Evolutionary conservation across 1,139 yeast genomes (phyloP), one percentile per base, ranked within the genome.

Genomic region (Taphrina sp.): DNA sequence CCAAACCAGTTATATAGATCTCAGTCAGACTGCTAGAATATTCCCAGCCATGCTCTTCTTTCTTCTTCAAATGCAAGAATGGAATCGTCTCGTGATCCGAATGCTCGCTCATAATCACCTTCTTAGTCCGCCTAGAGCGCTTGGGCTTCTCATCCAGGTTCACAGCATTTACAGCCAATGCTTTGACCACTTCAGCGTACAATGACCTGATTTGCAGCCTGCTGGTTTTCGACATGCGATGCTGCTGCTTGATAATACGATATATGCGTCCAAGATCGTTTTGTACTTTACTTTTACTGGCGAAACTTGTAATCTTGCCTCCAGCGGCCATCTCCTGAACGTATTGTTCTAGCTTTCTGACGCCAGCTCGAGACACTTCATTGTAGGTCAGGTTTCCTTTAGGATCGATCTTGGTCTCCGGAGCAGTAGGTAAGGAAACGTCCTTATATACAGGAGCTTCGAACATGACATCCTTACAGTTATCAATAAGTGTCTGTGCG

Each of bases 321-420:
- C 98, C 98, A 67, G 81, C 83, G 56, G 97, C 95, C 97, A 92
- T 90, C 72, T 88, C 96, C 69, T 82, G 80, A 63, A 92, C 97
- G 69, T 92, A 92, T 70, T 90, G 95, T 74, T 94, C 96, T 63
- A 92, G 80, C 71, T 92, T 92, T 74, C 97, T 83, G 62, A 90
- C 95, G 59, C 92, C 79, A 46, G 92, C 88, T 72, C 95, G 86
- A 69, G 88, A 83, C 61, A 79, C 83, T 75, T 92, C 98, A 62
- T 81, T 77, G 73, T 88, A 92, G 59, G 77, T 77, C 67, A 92
- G 79, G 69, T 82, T 85, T 73, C 98, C 98, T 75, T 85, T 88
- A 62, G 82, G 79, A 67, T 87, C 95, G 64, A 92, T 84, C 54
- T 80, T 76, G 52, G 98, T 92, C 71, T 86, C 82, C 64, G 98